A percentile compares a stretch with the other conserved stretches of the same genome.
These are phyloP conservation scores for Sporisorium graminicola DNA, from an alignment of 1,284 basidiomycete genomes.

Conservation along the genomic window DNA sequence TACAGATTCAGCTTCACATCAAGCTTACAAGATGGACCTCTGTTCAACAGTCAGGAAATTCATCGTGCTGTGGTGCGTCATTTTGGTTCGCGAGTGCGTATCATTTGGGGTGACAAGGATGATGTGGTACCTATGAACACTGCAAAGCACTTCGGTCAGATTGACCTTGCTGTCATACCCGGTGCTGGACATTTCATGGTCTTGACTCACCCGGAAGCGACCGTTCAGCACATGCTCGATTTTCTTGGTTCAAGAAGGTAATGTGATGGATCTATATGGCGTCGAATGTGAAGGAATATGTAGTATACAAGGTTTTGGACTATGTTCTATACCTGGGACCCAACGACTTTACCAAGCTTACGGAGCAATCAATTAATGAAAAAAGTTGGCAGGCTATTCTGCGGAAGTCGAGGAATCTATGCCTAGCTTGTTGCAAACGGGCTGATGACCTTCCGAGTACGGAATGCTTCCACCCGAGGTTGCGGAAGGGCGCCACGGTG, in stretches of 20 bases:
- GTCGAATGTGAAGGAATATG: not conserved
- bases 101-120: conserved; percentile 54
- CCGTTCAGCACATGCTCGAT: conserved; percentile 43
- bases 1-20: conserved; percentile 47
- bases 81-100: conserved; percentile 29
- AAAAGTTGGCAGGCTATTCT: too few species aligned
- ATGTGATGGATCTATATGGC: too few species aligned
- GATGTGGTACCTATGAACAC: conserved; percentile 47
- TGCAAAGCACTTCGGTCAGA: conserved; percentile 50
- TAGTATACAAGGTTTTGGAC: too few species aligned
- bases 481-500: not conserved
- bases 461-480: not conserved
- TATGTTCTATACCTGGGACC: too few species aligned
- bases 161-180: conserved; percentile 46
- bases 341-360: too few species aligned
- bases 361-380: too few species aligned
- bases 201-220: conserved; percentile 39
- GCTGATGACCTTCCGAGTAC: not conserved
- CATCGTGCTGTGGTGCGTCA: conserved; percentile 25
- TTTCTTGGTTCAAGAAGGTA: conserved; percentile 32
- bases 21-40: conserved; percentile 39
- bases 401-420: too few species aligned
- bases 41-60: conserved; percentile 37
- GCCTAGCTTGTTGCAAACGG: too few species aligned
- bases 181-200: conserved; percentile 40